phyloP scores from a whole-genome alignment of 768 basidiomycete species.

The Pleurotus tuber-regium region DNA sequence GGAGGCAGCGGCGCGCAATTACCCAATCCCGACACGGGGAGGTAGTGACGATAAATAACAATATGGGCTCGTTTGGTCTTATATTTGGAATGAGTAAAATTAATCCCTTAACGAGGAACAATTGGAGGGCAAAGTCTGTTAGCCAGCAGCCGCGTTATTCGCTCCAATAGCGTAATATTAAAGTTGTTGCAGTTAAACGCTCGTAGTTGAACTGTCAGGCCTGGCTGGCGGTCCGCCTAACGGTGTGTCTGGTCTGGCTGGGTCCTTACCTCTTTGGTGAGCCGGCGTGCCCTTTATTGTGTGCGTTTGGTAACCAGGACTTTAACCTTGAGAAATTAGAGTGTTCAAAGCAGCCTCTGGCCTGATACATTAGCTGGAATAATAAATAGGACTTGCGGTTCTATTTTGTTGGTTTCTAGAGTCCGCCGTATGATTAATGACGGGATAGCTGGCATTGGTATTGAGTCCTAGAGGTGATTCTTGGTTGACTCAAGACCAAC shows the following conservation, averaged over 20 bases:
- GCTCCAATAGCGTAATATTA: slow-evolving; percentile 39
- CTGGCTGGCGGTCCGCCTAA: slow-evolving; percentile 34
- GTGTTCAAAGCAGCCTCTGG: slow-evolving; percentile 78
- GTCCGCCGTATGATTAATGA: slow-evolving; percentile 81
- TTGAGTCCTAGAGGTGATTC: slow-evolving; percentile 83
- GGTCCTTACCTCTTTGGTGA: slow-evolving; percentile 75
- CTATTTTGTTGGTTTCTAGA: slow-evolving; percentile 84
- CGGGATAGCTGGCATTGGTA: slow-evolving; percentile 82
- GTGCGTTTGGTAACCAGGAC: slow-evolving; percentile 72
- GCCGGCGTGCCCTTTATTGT: slow-evolving; percentile 64
- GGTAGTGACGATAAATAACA: slow-evolving; percentile 44
- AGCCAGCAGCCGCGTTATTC: slow-evolving; percentile 18
- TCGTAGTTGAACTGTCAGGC: slow-evolving; percentile 33
- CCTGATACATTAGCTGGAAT: slow-evolving; percentile 83
- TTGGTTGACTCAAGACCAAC: slow-evolving; percentile 80
- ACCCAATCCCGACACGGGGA: slow-evolving; percentile 36
- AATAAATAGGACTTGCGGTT: slow-evolving; percentile 81
- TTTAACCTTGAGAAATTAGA: slow-evolving; percentile 83
- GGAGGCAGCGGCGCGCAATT: slow-evolving; percentile 37
- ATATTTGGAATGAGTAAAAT: slow-evolving; percentile 46
- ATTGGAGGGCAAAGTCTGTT: slow-evolving; percentile 40
- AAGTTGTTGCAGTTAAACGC: slow-evolving; percentile 46
- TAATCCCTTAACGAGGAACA: slow-evolving; percentile 40
- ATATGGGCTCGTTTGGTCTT: slow-evolving; percentile 40
- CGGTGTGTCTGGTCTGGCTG: slow-evolving; percentile 65